Conservation (phyloP, 441 rosid genomes). For the Gossypium lobatum region DNA sequence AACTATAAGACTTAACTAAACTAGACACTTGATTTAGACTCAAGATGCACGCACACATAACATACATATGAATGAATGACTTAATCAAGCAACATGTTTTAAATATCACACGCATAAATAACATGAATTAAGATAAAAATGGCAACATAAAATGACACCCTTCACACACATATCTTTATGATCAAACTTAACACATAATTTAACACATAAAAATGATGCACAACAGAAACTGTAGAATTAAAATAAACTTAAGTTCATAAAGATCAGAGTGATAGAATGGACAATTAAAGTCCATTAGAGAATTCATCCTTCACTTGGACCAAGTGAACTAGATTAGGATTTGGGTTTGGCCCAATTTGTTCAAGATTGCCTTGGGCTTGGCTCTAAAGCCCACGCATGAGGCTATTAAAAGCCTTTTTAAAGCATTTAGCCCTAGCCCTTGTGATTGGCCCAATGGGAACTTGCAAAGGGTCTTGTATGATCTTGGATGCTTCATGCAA, state of each 20-base stretch:
- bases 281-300: not conserved
- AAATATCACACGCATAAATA: not conserved
- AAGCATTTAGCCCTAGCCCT: not conserved
- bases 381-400: not conserved
- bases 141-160: not conserved
- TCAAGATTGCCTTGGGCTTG: not conserved
- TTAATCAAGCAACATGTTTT: not conserved
- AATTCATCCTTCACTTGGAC: not conserved
- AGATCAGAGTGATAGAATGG: not conserved
- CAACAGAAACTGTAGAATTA: not conserved
- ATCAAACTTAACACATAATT: not conserved
- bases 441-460: not conserved
- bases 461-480: not conserved
- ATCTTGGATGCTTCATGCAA: not conserved
- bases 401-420: not conserved
- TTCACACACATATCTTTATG: not conserved
- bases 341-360: no score
- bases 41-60: not conserved
- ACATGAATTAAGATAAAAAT: not conserved
- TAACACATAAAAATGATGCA: not conserved
- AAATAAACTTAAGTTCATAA: not conserved
- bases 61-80: not conserved
- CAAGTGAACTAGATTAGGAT: no score
- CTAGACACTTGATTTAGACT: not conserved
- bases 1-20: not conserved